Conservation (phyloP, 2,329 filamentous ascomycete genomes). For the Fusarium floridanum region DNA sequence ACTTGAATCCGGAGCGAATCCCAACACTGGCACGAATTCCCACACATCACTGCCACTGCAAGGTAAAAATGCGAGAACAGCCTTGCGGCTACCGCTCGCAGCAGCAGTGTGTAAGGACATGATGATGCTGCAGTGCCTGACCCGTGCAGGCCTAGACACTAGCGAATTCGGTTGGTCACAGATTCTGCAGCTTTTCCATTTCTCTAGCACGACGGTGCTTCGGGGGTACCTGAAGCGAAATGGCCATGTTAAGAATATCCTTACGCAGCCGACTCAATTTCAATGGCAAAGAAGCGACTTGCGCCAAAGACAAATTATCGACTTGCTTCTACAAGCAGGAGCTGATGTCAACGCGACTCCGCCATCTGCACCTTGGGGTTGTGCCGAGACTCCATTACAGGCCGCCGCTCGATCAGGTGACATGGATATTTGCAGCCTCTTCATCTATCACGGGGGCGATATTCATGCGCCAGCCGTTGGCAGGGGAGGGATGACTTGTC, state of each 20-base stretch:
- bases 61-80: too few species aligned
- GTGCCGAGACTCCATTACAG: background rate
- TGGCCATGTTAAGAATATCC: too few species aligned
- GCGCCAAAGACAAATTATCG: background rate
- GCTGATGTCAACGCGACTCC: background rate
- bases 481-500: background rate
- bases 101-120: background rate
- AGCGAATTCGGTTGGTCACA: too few species aligned
- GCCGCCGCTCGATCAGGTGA: background rate
- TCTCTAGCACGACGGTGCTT: too few species aligned
- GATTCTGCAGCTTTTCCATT: too few species aligned
- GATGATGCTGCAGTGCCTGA: too few species aligned
- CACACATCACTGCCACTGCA: too few species aligned
- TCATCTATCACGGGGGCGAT: background rate
- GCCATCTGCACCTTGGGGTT: too few species aligned
- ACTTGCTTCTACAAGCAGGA: background rate
- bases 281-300: too few species aligned
- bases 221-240: too few species aligned
- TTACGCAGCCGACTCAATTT: too few species aligned
- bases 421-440: background rate
- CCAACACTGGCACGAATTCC: background rate
- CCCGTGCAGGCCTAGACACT: too few species aligned
- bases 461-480: background rate
- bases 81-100: background rate
- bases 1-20: background rate